Base-by-base conservation (phyloP, 2,329 filamentous ascomycete genomes). In the Colletotrichum shisoi region DNA sequence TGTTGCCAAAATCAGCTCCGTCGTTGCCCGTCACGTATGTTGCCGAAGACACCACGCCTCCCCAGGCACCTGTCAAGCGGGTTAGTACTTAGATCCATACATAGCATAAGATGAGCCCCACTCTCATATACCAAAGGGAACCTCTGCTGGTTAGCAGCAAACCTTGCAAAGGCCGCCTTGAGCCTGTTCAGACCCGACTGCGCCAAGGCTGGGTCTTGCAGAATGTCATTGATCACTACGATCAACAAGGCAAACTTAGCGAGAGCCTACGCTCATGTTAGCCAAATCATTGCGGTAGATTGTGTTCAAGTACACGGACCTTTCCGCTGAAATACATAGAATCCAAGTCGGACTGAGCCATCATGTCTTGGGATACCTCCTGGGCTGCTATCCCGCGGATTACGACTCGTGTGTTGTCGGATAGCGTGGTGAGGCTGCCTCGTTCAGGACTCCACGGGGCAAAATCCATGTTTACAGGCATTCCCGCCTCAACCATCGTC, bases 261-360 rank as follows among this genome's bases (percentile, higher is more conserved):
- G 19, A 95, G 79, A 1, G 88, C 87, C 86, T 88, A 49, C 3
- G 39, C 62, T 2, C 51, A 51, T 40, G 59, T 69, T n/a, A 57
- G 57, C 24, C 13, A 9, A 15, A 0, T 4, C 4, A 1, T 9
- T 5, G 17, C 6, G 5, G 7, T 15, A 1, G 12, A 27, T 11
- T 2, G 15, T 5, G 17, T 24, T 24, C 53, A 31, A 40, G 2
- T 21, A 77, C 8, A 68, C 77, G 71, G 68, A 85, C 90, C 82
- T 94, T 98, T 72, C 95, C 95, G 71, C 91, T 91, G 77, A 90
- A 97, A 78, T 98, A 98, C 88, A 97, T 94, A 44, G 93, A 96
- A 75, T 94, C 86, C 42, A 92, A 81, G 70, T 95, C 87, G 5
- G 88, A 87, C 73, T 95, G 89, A 0, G 81, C 80, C n/a, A 82